These are phyloP conservation scores for Suillus spraguei DNA, from an alignment of 768 basidiomycete species.

Conservation along the genomic window DNA sequence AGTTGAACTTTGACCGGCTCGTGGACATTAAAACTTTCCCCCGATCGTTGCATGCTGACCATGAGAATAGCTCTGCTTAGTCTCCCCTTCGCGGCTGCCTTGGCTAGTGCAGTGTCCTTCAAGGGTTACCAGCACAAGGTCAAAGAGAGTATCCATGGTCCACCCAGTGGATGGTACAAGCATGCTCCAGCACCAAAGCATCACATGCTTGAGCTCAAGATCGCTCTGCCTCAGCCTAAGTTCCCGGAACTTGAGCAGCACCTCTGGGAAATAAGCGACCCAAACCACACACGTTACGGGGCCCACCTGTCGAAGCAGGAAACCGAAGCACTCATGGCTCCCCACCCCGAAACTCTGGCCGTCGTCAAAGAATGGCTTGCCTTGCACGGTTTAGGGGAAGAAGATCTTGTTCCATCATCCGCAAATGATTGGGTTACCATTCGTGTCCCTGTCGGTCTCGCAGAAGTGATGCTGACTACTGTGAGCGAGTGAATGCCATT, in stretches of 20 bases:
- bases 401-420: conserved; percentile 53
- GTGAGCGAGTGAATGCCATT: conserved; percentile 36
- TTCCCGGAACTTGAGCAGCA: conserved; percentile 52
- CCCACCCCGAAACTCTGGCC: conserved; percentile 52
- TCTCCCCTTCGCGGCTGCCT: conserved; percentile 13
- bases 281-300: conserved; percentile 55
- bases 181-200: conserved; percentile 45
- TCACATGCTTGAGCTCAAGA: conserved; percentile 54
- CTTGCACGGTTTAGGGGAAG: conserved; percentile 52
- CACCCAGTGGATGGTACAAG: conserved; percentile 53
- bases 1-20: background rate
- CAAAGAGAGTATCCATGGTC: conserved; percentile 47
- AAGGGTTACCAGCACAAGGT: conserved; percentile 32
- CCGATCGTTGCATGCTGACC: background rate
- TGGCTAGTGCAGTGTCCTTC: conserved; percentile 19
- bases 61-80: background rate
- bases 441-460: conserved; percentile 56
- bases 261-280: conserved; percentile 59
- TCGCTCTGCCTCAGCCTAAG: conserved; percentile 56
- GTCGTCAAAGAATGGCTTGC: conserved; percentile 65
- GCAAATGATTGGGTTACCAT: conserved; percentile 73
- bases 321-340: conserved; percentile 62
- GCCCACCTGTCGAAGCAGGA: conserved; percentile 66
- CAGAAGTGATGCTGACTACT: conserved; percentile 70
- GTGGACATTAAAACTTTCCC: background rate